phyloP scores from a whole-genome alignment of 345 rosid genomes.

The Bruguiera gymnorhiza region DNA sequence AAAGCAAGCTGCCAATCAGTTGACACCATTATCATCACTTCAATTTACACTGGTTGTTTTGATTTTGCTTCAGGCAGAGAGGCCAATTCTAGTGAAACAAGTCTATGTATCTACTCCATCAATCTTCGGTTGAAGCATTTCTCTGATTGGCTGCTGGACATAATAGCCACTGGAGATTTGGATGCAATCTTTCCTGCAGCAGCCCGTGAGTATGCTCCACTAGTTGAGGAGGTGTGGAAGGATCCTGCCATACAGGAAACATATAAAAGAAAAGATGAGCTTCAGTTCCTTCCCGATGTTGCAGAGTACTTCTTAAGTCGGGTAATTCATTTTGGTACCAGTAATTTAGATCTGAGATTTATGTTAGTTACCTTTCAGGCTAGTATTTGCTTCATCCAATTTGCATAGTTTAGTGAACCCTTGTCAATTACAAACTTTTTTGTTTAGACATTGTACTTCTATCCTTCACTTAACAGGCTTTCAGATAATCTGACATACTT shows the following conservation, averaged over 20 bases:
- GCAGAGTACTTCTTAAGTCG: conserved; percentile 87
- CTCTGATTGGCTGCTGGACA: conserved; percentile 97
- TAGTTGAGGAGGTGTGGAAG: conserved; percentile 97
- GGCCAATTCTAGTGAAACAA: conserved; percentile 33
- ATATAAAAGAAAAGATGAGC: conserved; percentile 82
- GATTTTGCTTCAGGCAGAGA: conserved; percentile 49
- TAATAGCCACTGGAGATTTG: conserved; percentile 95
- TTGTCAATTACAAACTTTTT: neutral
- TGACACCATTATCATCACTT: neutral
- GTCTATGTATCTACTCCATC: conserved; percentile 63
- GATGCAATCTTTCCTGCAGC: conserved; percentile 99
- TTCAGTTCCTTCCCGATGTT: conserved; percentile 95
- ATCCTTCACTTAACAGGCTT: neutral
- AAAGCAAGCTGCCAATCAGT: no score
- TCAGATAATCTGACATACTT: neutral
- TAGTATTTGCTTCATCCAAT: neutral
- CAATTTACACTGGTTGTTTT: neutral
- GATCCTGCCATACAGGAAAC: conserved; percentile 96
- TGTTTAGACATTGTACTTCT: neutral
- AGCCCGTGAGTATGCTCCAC: conserved; percentile 95
- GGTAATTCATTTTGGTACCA: conserved; percentile 37
- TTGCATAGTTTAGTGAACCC: neutral
- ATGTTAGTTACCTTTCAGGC: no score
- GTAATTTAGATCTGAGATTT: neutral
- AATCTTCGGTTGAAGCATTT: conserved; percentile 93